Evolutionary conservation across 352 stramenopile genomes (phyloP).

Genomic region (Globisporangium okanoganense): DNA sequence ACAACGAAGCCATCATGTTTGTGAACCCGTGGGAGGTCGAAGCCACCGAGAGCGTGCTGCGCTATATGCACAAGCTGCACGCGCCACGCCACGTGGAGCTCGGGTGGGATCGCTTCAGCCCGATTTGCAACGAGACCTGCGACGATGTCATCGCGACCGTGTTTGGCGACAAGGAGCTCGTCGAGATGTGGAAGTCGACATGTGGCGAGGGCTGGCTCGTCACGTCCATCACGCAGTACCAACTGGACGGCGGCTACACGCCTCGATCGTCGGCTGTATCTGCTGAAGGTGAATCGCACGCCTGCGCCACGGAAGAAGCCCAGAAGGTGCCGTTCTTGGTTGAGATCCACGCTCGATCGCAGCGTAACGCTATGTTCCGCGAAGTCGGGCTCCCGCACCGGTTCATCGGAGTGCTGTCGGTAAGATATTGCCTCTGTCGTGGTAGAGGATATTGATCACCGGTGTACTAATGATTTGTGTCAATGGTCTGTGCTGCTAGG

Average conservation of each 20-base stretch:
- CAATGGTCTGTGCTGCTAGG: conserved; percentile 20
- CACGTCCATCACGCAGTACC: conserved; percentile 75
- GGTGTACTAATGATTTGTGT: not conserved
- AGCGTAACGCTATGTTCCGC: conserved; percentile 77
- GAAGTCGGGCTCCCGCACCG: conserved; percentile 71
- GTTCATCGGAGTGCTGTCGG: conserved; percentile 65
- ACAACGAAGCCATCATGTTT: conserved; percentile 74
- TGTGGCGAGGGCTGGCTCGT: conserved; percentile 79
- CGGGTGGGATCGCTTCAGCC: conserved; percentile 68
- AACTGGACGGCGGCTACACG: conserved; percentile 55
- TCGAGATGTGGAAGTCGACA: conserved; percentile 69
- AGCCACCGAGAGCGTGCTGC: conserved; percentile 48
- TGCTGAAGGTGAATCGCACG: not conserved
- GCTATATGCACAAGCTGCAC: conserved; percentile 56
- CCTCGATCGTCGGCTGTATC: not conserved
- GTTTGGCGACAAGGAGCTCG: conserved; percentile 59
- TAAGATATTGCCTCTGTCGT: conserved; percentile 7
- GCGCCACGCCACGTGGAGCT: conserved; percentile 59
- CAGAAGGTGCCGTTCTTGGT: conserved; percentile 52
- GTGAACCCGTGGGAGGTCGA: conserved; percentile 83
- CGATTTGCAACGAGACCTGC: conserved; percentile 57
- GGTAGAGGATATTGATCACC: not conserved
- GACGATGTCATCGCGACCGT: conserved; percentile 57
- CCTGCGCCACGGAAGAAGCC: conserved; percentile 28
- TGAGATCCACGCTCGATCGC: conserved; percentile 63